These are phyloP conservation scores for Malassezia furfur DNA, from an alignment of 1,284 basidiomycete genomes.

Conservation along the genomic window DNA sequence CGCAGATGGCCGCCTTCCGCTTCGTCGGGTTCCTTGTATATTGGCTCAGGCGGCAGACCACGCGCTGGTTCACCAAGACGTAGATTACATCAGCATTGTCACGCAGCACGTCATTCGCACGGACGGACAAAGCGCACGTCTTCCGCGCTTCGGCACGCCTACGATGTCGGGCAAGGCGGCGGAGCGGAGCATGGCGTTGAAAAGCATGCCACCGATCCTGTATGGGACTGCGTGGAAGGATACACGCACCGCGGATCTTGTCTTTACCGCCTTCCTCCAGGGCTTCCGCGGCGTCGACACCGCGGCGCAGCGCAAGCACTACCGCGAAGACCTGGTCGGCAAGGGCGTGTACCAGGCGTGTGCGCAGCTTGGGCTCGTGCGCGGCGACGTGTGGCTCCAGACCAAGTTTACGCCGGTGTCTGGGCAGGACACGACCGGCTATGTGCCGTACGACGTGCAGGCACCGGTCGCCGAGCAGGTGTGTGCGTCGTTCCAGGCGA, in stretches of 20 bases:
- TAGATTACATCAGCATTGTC: constrained; percentile 7
- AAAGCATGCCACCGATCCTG: constrained; percentile 27
- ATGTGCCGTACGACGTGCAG: constrained; percentile 26
- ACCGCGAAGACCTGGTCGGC: constrained; percentile 42
- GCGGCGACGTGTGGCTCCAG: constrained; percentile 38
- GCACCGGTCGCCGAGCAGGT: constrained; percentile 31
- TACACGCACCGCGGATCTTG: constrained; percentile 28
- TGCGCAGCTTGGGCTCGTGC: constrained; percentile 20
- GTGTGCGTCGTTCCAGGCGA: constrained; percentile 21
- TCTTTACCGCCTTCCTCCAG: constrained; percentile 28
- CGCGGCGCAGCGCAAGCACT: constrained; percentile 43
- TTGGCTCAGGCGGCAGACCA: constrained; percentile 37
- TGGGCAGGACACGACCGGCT: constrained; percentile 30
- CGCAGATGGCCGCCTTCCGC: constrained; percentile 62
- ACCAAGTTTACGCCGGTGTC: constrained; percentile 39
- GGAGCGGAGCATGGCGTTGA: neutral
- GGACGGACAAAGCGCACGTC: neutral
- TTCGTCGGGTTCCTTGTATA: constrained; percentile 53
- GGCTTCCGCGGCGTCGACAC: constrained; percentile 44
- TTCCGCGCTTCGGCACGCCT: neutral
- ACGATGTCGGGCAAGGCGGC: neutral
- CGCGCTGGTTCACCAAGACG: constrained; percentile 29
- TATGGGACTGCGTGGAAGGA: constrained; percentile 47
- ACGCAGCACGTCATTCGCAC: constrained; percentile 12
- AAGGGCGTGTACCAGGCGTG: constrained; percentile 23